Base-by-base conservation (phyloP, 106 monocot genomes). In the Acorus calamus region DNA sequence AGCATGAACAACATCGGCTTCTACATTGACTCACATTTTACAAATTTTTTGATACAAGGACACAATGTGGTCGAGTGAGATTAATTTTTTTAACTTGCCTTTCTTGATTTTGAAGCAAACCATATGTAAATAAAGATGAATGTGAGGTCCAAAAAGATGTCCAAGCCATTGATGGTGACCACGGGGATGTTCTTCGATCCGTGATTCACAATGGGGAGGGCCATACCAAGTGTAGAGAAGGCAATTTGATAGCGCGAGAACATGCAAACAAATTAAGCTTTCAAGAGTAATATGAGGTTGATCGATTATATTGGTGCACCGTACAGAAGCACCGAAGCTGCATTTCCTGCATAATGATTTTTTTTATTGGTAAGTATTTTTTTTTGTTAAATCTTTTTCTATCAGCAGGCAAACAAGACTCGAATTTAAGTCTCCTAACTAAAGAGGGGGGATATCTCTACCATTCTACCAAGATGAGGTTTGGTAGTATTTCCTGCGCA, bases 201-300 rank as follows among this genome's bases (percentile, higher is more conserved):
- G 8, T 52, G 45, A 69, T 82, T 89, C 13, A 85, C 89, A 4
- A 89, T 77, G 6, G 85, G 89, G 43, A 83, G 64, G n/a, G 41
- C 85, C 89, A 62, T 85, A 89, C 89, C 89, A 86, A 41, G 89
- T 80, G 50, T 85, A 89, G 4, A 85, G 49, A 50, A 89, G 82
- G 66, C 85, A 85, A 61, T 80, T 85, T 12, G 86, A 55, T 43
- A 89, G 59, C n/a, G 85, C 85, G 47, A 83, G 63, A 42, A 80
- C 68, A 64, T 85, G 85, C 2, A 11, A 60, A 49, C 14, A 50
- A 52, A 42, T 2, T 14, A 8, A 49, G 7, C 47, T 53, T 59
- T 6, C 52, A 11, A 57, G 3, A 42, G 1, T 28, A 28, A 28
- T 28, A 10, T 11, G 61, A 42, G 6, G 28, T 5, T 13, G 6